Evolutionary conservation across 352 stramenopile genomes (phyloP), one percentile per base, ranked within the genome.

Genomic region (Phytophthora brassicae): DNA sequence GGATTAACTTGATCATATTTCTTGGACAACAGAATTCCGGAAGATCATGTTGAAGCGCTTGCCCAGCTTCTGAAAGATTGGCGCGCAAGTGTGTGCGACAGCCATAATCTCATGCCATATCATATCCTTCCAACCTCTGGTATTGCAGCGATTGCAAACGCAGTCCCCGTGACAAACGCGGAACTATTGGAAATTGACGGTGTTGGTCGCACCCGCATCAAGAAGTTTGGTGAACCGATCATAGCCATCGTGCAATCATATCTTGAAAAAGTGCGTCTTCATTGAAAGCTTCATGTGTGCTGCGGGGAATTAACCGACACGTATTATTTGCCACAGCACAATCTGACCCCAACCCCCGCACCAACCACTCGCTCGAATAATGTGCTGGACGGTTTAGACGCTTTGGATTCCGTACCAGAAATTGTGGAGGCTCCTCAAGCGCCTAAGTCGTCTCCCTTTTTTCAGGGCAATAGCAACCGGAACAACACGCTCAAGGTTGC

Each of bases 51-150:
- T 13, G 81, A 92, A 42, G 70, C 81, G 17, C 60, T 95, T 29
- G 81, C 81, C 2, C 86, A 94, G 43, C 55, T 95, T 17, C 69
- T 95, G 12, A 93, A 94, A 64, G 86, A 95, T 61, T 95, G 86
- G 86, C 83, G 86, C 46, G 86, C 84, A 20, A 92, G 75, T 44
- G 84, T 94, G 12, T 95, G 86, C 53, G 86, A 95, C 65, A 92
- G 78, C 50, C 85, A 87, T 31, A 91, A 92, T 50, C 67, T 89
- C 31, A 95, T 95, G 86, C 86, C 86, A 48, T 95, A 95, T 47
- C 86, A 95, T 29, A 95, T 95, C 48, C 65, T 95, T 22, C 79
- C 86, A 2, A 95, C 84, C 9, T 69, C 74, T 7, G 86, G 86
- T 38, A 95, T 95, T 47, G 84, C 77, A 16, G 69, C 83, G 3